A percentile compares a stretch with the other conserved stretches of the same genome.
Conservation (phyloP, 805 yeast species). For the Nakazawaea ernobii region DNA sequence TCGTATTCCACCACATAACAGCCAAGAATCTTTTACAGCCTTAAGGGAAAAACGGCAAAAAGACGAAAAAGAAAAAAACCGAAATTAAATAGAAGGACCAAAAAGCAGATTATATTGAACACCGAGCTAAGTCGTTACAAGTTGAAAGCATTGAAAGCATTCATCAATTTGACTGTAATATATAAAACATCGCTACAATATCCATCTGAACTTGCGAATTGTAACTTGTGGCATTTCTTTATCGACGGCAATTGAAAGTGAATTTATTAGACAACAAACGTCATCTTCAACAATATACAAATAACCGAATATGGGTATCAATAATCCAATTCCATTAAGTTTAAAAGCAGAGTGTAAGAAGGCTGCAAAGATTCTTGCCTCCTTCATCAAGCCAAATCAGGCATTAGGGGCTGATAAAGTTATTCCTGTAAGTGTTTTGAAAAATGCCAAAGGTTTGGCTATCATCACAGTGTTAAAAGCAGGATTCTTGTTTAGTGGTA, state of each 20-base stretch:
- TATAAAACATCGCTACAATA: no score
- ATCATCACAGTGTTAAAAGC: slow-evolving; percentile 93
- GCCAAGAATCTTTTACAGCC: no score
- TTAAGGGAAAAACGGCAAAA: no score
- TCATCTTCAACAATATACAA: background rate
- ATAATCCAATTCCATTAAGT: slow-evolving; percentile 93
- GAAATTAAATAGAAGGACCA: no score
- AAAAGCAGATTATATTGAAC: no score
- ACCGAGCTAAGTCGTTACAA: no score
- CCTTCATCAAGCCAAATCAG: slow-evolving; percentile 93
- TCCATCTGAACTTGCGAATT: no score
- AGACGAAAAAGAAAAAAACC: no score
- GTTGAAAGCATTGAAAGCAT: no score
- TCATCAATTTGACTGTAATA: no score
- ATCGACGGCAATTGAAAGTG: background rate
- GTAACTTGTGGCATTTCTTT: background rate
- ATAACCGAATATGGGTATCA: slow-evolving; percentile 54
- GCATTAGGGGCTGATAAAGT: slow-evolving; percentile 81
- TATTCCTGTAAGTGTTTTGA: slow-evolving; percentile 82
- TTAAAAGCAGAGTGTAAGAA: slow-evolving; percentile 84
- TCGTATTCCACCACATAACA: no score
- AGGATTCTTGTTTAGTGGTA: slow-evolving; percentile 90
- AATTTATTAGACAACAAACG: background rate
- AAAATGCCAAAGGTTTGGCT: slow-evolving; percentile 90
- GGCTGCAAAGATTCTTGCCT: slow-evolving; percentile 87